Conservation (phyloP, 345 rosid species). For the Mercurialis annua region DNA sequence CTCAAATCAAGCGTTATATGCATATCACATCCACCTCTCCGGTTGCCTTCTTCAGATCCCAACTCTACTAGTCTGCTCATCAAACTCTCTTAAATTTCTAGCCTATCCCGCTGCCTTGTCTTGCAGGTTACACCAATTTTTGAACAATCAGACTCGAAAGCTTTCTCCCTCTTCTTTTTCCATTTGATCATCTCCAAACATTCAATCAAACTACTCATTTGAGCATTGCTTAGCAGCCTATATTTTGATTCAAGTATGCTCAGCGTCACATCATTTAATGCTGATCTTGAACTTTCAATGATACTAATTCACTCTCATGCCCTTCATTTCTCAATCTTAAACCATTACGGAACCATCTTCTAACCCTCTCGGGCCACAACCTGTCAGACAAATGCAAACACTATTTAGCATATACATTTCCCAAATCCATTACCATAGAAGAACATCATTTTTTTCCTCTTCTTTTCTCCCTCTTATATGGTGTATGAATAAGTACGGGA, state of each 20-base stretch:
- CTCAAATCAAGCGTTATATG: no score
- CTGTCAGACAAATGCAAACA: conserved; percentile 37
- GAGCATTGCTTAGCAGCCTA: neutral
- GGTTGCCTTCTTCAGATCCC: no score
- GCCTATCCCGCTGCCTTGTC: no score
- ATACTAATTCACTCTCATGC: conserved; percentile 67
- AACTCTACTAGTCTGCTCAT: no score
- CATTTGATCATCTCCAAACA: neutral
- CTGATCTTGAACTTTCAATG: conserved; percentile 63
- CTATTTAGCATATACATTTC: no score
- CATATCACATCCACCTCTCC: no score
- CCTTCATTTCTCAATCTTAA: conserved; percentile 44
- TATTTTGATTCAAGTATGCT: conserved; percentile 5
- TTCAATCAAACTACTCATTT: neutral
- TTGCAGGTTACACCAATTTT: no score
- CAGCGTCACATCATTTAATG: conserved; percentile 29
- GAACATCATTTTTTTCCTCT: neutral
- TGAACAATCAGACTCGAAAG: no score
- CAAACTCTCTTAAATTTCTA: no score
- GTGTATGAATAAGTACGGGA: neutral
- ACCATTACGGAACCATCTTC: conserved; percentile 57
- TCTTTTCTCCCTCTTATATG: no score
- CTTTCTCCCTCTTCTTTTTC: neutral
- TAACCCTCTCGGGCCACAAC: conserved; percentile 67
- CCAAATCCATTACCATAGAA: neutral